Percentiles rank a stretch among this genome's conserved stretches.
These are phyloP conservation scores for Misopates orontium DNA, from an alignment of 257 asterid species.

Conservation along the genomic window DNA sequence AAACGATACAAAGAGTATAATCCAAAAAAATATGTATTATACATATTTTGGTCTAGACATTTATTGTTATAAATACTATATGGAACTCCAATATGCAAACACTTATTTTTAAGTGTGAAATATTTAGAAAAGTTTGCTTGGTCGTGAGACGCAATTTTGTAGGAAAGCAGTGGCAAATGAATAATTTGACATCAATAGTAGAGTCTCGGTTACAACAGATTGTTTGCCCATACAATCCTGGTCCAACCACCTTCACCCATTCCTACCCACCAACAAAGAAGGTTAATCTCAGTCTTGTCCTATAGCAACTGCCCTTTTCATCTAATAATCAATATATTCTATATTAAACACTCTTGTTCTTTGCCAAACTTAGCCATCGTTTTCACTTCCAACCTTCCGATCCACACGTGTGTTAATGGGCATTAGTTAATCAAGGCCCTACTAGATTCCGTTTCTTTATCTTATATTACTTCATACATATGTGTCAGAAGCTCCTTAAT, in stretches of 20 bases:
- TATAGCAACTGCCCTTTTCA: not conserved
- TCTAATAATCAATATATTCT: not conserved
- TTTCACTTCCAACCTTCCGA: no score
- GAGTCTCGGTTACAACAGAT: conserved; percentile 25
- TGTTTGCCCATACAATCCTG: conserved; percentile 26
- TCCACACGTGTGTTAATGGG: no score
- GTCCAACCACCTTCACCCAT: conserved; percentile 89
- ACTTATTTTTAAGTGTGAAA: not conserved
- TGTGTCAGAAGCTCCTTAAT: no score
- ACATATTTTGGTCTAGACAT: no score
- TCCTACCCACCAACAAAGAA: conserved; percentile 66
- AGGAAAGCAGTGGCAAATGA: conserved; percentile 9
- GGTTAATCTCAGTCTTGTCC: not conserved
- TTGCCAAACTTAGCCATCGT: no score
- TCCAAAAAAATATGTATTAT: no score
- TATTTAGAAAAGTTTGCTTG: not conserved
- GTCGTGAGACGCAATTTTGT: not conserved
- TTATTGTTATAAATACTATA: no score
- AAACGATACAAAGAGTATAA: no score
- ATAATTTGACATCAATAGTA: not conserved
- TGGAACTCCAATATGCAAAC: no score
- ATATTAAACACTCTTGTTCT: conserved; percentile 1
- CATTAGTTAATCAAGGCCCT: no score
- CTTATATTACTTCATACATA: no score
- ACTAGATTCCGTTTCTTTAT: no score